Evolutionary conservation across 345 rosid species (phyloP).

Genomic region (Sapria himalayana): DNA sequence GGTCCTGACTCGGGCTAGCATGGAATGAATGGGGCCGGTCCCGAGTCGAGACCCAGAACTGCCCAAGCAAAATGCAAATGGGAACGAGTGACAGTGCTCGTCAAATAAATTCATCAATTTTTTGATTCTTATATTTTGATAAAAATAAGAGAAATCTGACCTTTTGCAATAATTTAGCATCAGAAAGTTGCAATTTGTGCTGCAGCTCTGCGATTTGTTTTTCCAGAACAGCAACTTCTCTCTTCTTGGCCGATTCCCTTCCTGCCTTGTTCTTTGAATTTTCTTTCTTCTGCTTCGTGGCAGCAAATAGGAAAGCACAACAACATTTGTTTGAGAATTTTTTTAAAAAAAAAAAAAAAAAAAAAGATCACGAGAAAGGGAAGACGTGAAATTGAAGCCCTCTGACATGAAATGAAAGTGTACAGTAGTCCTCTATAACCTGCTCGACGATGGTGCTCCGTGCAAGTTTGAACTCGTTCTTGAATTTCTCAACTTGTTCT

Average conservation of each 20-base stretch:
- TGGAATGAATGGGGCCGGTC: no score
- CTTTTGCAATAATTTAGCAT: constrained; percentile 35
- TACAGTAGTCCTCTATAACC: constrained; percentile 22
- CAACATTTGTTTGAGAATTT: not conserved
- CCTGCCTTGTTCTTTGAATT: constrained; percentile 29
- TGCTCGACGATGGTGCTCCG: constrained; percentile 19
- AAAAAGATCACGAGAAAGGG: not conserved
- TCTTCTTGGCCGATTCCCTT: constrained; percentile 36
- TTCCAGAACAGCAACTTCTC: constrained; percentile 26
- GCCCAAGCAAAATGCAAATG: not conserved
- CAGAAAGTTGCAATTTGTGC: constrained; percentile 40
- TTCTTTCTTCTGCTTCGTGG: constrained; percentile 28
- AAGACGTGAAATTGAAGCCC: not conserved
- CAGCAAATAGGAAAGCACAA: not conserved
- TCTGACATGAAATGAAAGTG: no score
- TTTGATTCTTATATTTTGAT: not conserved
- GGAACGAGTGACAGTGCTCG: not conserved
- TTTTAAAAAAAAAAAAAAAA: not conserved
- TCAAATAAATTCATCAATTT: not conserved
- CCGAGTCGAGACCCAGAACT: no score
- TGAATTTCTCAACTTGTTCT: constrained; percentile 27
- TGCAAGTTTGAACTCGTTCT: constrained; percentile 29
- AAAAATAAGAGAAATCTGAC: constrained; percentile 17
- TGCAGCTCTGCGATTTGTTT: constrained; percentile 41
- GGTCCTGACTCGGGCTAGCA: no score